Evolutionary conservation across 345 rosid genomes (phyloP).

Genomic region (Brassica carinata): DNA sequence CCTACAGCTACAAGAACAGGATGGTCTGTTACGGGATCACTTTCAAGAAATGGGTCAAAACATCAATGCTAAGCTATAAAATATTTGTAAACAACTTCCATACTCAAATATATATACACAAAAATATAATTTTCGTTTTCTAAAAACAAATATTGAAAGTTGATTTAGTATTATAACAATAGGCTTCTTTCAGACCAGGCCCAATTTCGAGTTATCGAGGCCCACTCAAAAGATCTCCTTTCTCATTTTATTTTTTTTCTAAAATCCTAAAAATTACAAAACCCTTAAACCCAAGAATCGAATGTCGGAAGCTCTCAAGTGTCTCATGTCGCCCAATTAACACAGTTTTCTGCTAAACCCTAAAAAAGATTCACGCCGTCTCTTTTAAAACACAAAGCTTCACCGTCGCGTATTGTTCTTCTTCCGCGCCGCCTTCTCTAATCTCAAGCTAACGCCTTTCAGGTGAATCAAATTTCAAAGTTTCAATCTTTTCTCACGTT

Average conservation of each 20-base stretch:
- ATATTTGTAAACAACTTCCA: neutral
- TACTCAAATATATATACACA: neutral
- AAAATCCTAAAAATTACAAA: neutral
- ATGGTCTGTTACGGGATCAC: conserved; percentile 2
- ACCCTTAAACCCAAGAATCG: neutral
- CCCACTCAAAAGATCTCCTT: neutral
- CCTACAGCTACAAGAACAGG: neutral
- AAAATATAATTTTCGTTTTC: neutral
- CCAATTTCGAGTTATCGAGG: neutral
- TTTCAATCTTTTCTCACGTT: neutral
- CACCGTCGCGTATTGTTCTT: neutral
- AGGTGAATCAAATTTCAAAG: conserved; percentile 10
- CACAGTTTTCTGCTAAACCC: neutral
- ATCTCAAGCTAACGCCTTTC: neutral
- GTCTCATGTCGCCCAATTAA: neutral
- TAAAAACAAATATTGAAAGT: neutral
- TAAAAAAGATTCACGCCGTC: neutral
- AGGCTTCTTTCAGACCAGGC: neutral
- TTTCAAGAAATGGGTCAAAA: neutral
- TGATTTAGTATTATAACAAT: neutral
- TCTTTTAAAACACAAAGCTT: neutral
- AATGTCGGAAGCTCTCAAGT: neutral
- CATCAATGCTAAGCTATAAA: neutral
- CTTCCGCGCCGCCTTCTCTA: neutral
- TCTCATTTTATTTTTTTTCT: neutral